A percentile compares a stretch with the other conserved stretches of the same genome.
phyloP scores from a whole-genome alignment of 108 stramenopile species.

The Skeletonema potamos region DNA sequence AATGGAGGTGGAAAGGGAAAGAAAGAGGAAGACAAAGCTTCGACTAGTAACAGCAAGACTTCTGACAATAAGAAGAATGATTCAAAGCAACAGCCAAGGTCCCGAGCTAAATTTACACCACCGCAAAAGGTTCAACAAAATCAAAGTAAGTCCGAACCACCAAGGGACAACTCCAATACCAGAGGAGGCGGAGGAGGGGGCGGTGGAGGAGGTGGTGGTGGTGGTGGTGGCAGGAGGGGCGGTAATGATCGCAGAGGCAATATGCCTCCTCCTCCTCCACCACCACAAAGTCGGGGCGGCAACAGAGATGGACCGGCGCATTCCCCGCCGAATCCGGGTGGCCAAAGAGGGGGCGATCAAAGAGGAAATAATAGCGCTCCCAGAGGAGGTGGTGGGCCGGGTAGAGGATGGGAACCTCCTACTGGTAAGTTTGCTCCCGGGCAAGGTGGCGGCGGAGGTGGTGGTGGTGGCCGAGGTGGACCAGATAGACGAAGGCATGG shows the following conservation, averaged over 20 bases:
- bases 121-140: constrained; percentile 7
- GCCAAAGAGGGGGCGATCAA: neutral
- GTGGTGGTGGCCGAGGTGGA: constrained; percentile 7
- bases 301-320: constrained; percentile 6
- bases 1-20: constrained; percentile 3
- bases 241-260: constrained; percentile 12
- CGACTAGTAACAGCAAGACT: constrained; percentile 12
- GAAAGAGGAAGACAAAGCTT: constrained; percentile 8
- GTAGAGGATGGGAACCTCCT: constrained; percentile 21
- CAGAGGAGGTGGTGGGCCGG: constrained; percentile 21
- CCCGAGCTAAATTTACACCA: constrained; percentile 16
- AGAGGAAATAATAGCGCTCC: constrained; percentile 8
- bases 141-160: neutral
- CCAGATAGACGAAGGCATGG: neutral
- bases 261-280: neutral
- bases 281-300: neutral
- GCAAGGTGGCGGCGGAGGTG: constrained; percentile 5
- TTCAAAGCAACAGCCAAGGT: neutral
- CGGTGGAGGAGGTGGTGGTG: constrained; percentile 1
- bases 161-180: neutral
- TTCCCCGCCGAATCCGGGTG: neutral
- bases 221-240: neutral
- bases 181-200: constrained; percentile 8
- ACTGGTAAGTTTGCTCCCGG: neutral
- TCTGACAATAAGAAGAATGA: constrained; percentile 4